These are phyloP conservation scores for Mitragyna speciosa DNA, from an alignment of 257 asterid species.

Conservation along the genomic window DNA sequence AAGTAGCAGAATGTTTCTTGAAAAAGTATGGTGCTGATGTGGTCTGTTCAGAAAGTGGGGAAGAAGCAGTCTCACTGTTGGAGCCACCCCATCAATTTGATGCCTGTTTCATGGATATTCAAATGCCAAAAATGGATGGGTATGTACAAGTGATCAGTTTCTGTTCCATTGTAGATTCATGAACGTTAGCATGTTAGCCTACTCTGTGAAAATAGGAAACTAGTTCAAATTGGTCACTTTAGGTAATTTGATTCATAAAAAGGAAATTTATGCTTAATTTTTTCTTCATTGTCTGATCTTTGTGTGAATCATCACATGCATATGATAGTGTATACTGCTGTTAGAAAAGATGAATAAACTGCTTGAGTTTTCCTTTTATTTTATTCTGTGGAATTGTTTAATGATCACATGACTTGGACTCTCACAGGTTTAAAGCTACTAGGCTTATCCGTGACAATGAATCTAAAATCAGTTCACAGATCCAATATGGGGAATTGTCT, in stretches of 20 bases:
- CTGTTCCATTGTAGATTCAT: not conserved
- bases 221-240: not conserved
- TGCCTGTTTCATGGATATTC: conserved; percentile 99
- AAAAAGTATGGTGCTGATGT: conserved; percentile 94
- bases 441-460: conserved; percentile 62
- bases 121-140: conserved; percentile 99
- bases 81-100: conserved; percentile 85
- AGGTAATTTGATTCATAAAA: not conserved
- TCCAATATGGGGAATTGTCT: conserved; percentile 47
- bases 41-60: conserved; percentile 72
- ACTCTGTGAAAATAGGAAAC: not conserved
- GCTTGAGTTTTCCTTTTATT: not conserved
- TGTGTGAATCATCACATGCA: not conserved
- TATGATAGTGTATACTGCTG: not conserved
- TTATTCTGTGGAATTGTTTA: not conserved
- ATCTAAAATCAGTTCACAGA: conserved; percentile 36
- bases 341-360: not conserved
- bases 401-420: conserved; percentile 8
- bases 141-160: conserved; percentile 28
- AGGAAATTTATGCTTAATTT: not conserved
- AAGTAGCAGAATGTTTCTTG: conserved; percentile 83
- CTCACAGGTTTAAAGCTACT: conserved; percentile 79
- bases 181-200: too few species aligned
- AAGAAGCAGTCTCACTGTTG: conserved; percentile 54
- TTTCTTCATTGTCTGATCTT: not conserved